Conservation (phyloP, 1,139 yeast species). For the Ashbya aceris region DNA sequence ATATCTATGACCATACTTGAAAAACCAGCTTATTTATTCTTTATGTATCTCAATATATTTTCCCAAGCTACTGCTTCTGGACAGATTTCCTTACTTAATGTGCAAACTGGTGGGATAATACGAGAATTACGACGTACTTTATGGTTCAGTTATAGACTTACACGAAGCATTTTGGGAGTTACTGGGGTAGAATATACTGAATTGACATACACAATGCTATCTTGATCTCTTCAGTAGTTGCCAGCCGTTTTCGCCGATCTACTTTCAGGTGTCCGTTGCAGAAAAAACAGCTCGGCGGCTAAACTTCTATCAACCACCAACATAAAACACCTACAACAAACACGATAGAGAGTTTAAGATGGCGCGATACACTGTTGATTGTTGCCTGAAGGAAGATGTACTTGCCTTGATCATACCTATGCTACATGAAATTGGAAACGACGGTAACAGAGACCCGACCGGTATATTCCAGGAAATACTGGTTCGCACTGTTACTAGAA, state of each 20-base stretch:
- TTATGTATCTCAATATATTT: too few relatives aligned
- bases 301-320: background rate
- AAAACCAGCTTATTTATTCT: too few relatives aligned
- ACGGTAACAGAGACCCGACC: background rate
- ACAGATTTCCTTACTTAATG: too few relatives aligned
- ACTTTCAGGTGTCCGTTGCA: too few relatives aligned
- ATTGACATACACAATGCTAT: background rate
- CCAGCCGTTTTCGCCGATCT: background rate
- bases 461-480: constrained; percentile 11
- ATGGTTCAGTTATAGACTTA: too few relatives aligned
- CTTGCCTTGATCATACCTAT: background rate
- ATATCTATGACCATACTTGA: too few relatives aligned
- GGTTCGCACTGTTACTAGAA: constrained; percentile 11
- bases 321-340: background rate
- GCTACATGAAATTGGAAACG: background rate
- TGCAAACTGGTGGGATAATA: too few relatives aligned
- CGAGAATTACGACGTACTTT: too few relatives aligned
- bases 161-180: too few relatives aligned
- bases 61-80: too few relatives aligned
- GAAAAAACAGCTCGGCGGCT: constrained; percentile 1
- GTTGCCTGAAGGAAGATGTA: constrained; percentile 3
- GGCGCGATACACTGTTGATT: background rate
- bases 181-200: too few relatives aligned
- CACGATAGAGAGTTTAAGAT: background rate
- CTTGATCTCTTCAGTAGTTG: background rate